phyloP scores from a whole-genome alignment of 2,329 filamentous ascomycete species.

The Cladosporium sp. region DNA sequence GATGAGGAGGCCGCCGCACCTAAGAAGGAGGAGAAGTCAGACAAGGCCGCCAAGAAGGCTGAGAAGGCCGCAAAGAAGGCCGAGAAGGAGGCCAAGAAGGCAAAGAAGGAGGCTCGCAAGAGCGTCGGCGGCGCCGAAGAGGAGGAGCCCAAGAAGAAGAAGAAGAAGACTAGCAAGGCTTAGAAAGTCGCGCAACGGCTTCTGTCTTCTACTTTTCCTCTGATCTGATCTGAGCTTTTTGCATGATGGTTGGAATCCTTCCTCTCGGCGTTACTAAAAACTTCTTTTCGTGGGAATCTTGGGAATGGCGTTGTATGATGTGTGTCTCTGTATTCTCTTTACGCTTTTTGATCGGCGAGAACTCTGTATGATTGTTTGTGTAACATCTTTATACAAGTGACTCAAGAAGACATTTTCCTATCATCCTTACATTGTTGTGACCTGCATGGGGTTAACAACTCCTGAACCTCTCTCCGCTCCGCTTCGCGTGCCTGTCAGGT shows the following conservation, averaged over 20 bases:
- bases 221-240: background rate
- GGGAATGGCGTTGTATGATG: background rate
- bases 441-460: too few relatives aligned
- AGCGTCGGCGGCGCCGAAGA: slow-evolving; percentile 37
- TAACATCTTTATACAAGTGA: background rate
- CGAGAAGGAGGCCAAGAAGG: slow-evolving; percentile 52
- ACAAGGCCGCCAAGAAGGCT: slow-evolving; percentile 23
- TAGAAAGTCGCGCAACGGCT: background rate
- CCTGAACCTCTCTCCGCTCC: too few relatives aligned
- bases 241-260: background rate
- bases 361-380: background rate
- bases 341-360: background rate
- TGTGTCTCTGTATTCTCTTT: background rate
- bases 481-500: too few relatives aligned
- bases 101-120: slow-evolving; percentile 40
- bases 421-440: background rate
- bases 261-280: background rate
- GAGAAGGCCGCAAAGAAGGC: slow-evolving; percentile 37
- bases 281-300: background rate
- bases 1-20: slow-evolving; percentile 16
- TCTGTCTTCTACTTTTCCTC: background rate
- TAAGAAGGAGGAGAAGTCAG: slow-evolving; percentile 32
- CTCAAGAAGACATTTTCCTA: background rate
- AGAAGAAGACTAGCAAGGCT: slow-evolving; percentile 41
- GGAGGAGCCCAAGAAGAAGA: slow-evolving; percentile 58